Percentiles rank a stretch among this genome's conserved stretches.
phyloP scores from a whole-genome alignment of 345 rosid species.

The sweet orange (Citrus sinensis) region DVS_A1.0 CM039164.1:17955001-17955500 shows the following conservation, averaged over 20 bases:
- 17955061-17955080: constrained; percentile 62
- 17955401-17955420: constrained; percentile 19
- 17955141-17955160: constrained; percentile 66
- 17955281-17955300: constrained; percentile 65
- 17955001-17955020: background rate
- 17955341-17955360: constrained; percentile 49
- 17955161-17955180: constrained; percentile 69
- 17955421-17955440: constrained; percentile 31
- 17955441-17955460: constrained; percentile 41
- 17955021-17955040: background rate
- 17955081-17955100: constrained; percentile 46
- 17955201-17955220: constrained; percentile 59
- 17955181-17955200: constrained; percentile 73
- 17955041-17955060: background rate
- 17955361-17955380: constrained; percentile 36
- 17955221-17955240: constrained; percentile 55
- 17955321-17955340: constrained; percentile 25
- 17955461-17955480: constrained; percentile 37
- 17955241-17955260: constrained; percentile 36
- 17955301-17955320: constrained; percentile 46
- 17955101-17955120: constrained; percentile 46
- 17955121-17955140: constrained; percentile 56
- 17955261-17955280: constrained; percentile 50
- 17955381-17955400: constrained; percentile 26
- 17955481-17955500: constrained; percentile 11